Evolutionary conservation across 2,329 filamentous ascomycete genomes (phyloP), one percentile per base, ranked within the genome.

Genomic region (Dactylellina leptospora): DNA sequence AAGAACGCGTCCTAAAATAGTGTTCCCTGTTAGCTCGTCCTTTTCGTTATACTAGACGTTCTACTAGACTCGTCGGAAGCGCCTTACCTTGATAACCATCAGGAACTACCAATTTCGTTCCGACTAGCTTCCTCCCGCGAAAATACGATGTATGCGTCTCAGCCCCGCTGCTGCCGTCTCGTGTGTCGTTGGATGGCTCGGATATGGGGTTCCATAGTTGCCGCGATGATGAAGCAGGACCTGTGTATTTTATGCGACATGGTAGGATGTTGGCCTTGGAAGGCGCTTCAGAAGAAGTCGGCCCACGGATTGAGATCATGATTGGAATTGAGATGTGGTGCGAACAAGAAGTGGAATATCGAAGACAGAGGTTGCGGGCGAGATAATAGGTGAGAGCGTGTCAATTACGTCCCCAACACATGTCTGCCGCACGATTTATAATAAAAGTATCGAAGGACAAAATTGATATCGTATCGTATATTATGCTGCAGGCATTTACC

Each of bases 171-270:
- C 40, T 62, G 58, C 27, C 38, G 27, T 51, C 51, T 2, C 20
- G 27, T 0, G 40, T 54, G 10, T 58, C 51, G 5, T 42, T 28
- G 4, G 42, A 20, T 2, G 44, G 25, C 9, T 59, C 27, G 8
- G 53, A 54, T 42, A 45, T 38, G 16, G 68, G 68, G 38, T 72
- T 64, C 68, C 68, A 72, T 30, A 72, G 38, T 9, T 60, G 59
- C 22, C 68, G 68, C 16, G 68, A 72, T 9, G 68, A 72, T n/a
- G 68, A 60, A 22, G 68, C 59, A 28, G 68, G 59, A 4, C 68
- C 68, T n/a, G 68, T 72, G 38, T 72, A 72, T 55, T 72, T 72
- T 48, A 72, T 64, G 13, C 59, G 53, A 30, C 68, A 72, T 1
- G 68, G 68, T n/a, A 72, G 25, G 13, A 72, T 55, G 40, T 72